These are phyloP conservation scores for Eucalyptus curtisii DNA, from an alignment of 345 rosid genomes.

Conservation along the genomic window DNA sequence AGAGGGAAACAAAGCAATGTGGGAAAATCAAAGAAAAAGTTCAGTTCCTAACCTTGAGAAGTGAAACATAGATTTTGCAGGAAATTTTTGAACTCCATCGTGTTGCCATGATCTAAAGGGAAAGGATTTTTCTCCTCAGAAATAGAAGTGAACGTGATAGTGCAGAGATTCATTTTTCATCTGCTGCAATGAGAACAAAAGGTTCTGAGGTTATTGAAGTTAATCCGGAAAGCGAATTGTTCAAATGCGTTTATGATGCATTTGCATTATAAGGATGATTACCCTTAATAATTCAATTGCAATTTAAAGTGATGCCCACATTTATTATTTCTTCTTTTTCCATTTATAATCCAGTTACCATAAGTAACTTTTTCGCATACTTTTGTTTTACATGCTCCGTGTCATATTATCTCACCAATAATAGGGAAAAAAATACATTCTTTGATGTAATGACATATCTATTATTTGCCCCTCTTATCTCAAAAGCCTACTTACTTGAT, in stretches of 20 bases:
- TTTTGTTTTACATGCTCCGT: neutral
- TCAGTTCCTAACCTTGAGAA: neutral
- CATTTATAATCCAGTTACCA: neutral
- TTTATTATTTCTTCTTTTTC: neutral
- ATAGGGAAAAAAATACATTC: neutral
- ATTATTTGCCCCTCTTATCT: neutral
- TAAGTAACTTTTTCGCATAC: neutral
- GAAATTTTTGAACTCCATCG: neutral
- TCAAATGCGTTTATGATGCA: neutral
- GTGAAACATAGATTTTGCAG: neutral
- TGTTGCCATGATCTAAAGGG: neutral
- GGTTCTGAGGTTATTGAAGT: neutral
- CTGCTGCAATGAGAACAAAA: neutral
- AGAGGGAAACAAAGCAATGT: neutral
- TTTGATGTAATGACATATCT: neutral
- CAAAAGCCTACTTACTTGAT: too few relatives aligned
- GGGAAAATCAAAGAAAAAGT: neutral
- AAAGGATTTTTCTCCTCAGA: neutral
- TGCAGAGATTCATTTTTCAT: neutral
- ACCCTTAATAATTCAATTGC: neutral
- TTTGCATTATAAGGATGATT: neutral
- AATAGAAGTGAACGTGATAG: neutral
- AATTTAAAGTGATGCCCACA: neutral
- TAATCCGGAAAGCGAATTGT: neutral
- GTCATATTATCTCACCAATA: neutral